These are phyloP conservation scores for Hypoxylon lienhwacheense DNA, from an alignment of 495 filamentous ascomycete species.

Conservation along the genomic window DNA sequence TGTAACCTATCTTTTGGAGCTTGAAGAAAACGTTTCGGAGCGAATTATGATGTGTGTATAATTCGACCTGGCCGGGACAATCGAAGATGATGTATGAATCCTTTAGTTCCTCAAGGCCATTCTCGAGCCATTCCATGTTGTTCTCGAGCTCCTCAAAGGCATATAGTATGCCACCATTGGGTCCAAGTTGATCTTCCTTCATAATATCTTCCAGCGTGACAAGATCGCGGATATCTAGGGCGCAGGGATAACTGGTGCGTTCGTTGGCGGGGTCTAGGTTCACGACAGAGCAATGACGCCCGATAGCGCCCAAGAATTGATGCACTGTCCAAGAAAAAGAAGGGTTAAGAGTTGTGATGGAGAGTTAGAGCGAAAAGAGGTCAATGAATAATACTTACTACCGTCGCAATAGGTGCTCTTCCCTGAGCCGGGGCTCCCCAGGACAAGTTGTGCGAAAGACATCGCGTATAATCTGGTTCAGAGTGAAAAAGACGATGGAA, in stretches of 20 bases:
- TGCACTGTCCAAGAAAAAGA: slow-evolving; percentile 59
- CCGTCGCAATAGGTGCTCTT: slow-evolving; percentile 99
- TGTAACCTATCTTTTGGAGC: slow-evolving; percentile 87
- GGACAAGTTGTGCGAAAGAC: slow-evolving; percentile 72
- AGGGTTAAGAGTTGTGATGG: not conserved
- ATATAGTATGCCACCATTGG: slow-evolving; percentile 90
- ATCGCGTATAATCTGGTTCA: too few species aligned
- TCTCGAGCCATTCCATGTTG: slow-evolving; percentile 87
- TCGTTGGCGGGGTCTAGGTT: slow-evolving; percentile 99
- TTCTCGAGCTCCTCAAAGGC: slow-evolving; percentile 93
- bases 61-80: slow-evolving; percentile 94
- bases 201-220: slow-evolving; percentile 93
- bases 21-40: slow-evolving; percentile 87
- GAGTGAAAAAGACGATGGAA: slow-evolving; percentile 1
- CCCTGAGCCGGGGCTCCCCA: slow-evolving; percentile 89
- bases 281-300: slow-evolving; percentile 88
- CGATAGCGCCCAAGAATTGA: slow-evolving; percentile 93
- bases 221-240: slow-evolving; percentile 86
- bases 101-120: slow-evolving; percentile 71
- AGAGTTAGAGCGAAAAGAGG: not conserved
- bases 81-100: slow-evolving; percentile 96
- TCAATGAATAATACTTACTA: slow-evolving; percentile 54
- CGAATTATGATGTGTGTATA: slow-evolving; percentile 91
- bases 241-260: slow-evolving; percentile 72
- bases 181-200: slow-evolving; percentile 86